These are phyloP conservation scores for Knoxdaviesia capensis DNA, from an alignment of 2,329 filamentous ascomycete species.

Conservation along the genomic window DNA sequence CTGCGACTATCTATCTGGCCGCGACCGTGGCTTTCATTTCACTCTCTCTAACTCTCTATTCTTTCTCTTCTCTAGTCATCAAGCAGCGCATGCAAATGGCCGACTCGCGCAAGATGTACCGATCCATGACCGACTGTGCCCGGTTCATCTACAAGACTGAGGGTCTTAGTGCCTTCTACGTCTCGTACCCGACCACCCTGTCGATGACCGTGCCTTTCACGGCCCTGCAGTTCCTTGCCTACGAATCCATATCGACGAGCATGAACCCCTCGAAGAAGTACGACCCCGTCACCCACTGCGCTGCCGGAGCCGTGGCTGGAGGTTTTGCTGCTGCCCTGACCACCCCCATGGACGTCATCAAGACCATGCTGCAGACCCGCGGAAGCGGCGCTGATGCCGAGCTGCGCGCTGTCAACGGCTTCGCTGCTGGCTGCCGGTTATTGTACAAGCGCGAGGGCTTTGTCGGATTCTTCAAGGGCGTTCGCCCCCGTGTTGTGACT, in stretches of 20 bases:
- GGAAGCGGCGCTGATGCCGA: constrained; percentile 67
- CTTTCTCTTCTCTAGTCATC: constrained; percentile 58
- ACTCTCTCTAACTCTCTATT: too few relatives aligned
- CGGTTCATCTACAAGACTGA: constrained; percentile 72
- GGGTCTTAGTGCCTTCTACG: constrained; percentile 82
- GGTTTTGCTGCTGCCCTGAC: constrained; percentile 86
- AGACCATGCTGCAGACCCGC: constrained; percentile 88
- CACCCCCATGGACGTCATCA: constrained; percentile 94
- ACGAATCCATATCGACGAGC: constrained; percentile 85
- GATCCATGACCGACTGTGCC: constrained; percentile 72
- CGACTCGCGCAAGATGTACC: constrained; percentile 73
- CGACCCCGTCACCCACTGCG: constrained; percentile 83
- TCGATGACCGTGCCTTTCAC: constrained; percentile 99
- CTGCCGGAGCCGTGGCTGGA: constrained; percentile 79
- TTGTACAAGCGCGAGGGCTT: constrained; percentile 71
- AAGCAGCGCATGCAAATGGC: constrained; percentile 99
- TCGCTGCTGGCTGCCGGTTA: constrained; percentile 59
- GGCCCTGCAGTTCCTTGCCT: constrained; percentile 89
- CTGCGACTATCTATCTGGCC: too few relatives aligned
- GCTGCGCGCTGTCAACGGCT: constrained; percentile 65
- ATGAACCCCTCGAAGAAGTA: constrained; percentile 79
- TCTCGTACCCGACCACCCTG: constrained; percentile 92
- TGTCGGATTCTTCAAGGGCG: constrained; percentile 78
- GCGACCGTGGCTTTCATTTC: too few relatives aligned
- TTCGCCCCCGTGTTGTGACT: constrained; percentile 77